Evolutionary conservation across 768 basidiomycete species (phyloP).

Genomic region (Auriscalpium microsporum): DNA sequence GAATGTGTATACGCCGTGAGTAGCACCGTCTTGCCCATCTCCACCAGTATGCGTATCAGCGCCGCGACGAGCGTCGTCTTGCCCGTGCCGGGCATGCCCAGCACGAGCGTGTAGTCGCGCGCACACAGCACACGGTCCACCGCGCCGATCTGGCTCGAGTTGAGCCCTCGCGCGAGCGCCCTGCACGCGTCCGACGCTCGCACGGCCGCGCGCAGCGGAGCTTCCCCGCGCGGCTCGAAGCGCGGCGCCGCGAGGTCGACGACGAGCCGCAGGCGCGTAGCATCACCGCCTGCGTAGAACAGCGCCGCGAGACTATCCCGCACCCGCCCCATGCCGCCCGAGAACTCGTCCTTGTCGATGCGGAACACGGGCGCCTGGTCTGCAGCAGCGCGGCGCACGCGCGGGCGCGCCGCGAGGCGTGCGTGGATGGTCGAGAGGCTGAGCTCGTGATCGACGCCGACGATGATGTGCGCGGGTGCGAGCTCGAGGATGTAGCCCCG

Average conservation of each 20-base stretch:
- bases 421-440: constrained; percentile 39
- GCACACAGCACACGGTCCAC: constrained; percentile 69
- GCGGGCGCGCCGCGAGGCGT: constrained; percentile 25
- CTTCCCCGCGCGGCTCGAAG: constrained; percentile 35
- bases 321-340: constrained; percentile 79
- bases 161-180: constrained; percentile 33
- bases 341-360: constrained; percentile 90
- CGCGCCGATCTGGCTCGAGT: constrained; percentile 63
- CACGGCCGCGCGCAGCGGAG: constrained; percentile 11
- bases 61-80: constrained; percentile 94
- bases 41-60: constrained; percentile 72
- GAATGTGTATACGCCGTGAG: constrained; percentile 95
- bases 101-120: constrained; percentile 81
- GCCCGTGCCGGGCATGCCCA: constrained; percentile 98
- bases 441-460: constrained; percentile 83
- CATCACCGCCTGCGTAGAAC: constrained; percentile 75
- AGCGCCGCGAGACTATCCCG: constrained; percentile 84
- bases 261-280: constrained; percentile 57
- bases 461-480: constrained; percentile 47
- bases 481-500: constrained; percentile 79
- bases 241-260: constrained; percentile 71
- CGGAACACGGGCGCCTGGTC: constrained; percentile 48
- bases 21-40: constrained; percentile 77
- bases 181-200: constrained; percentile 8
- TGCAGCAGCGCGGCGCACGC: constrained; percentile 14